These are phyloP conservation scores for Epichloe amarillans DNA, from an alignment of 2,329 filamentous ascomycete genomes.

Conservation along the genomic window DNA sequence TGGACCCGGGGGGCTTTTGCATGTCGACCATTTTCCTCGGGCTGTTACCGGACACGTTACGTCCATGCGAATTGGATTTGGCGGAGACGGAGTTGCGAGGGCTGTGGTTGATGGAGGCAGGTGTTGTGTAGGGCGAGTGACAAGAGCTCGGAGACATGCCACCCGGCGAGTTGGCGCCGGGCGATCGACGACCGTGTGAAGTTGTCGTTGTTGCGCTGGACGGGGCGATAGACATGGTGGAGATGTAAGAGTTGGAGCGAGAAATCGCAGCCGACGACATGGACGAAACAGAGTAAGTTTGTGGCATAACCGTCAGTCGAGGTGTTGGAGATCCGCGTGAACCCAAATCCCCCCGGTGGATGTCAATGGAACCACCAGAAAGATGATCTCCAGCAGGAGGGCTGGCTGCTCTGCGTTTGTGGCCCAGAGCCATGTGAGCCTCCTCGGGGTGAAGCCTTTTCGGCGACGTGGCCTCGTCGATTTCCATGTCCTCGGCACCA, in stretches of 20 bases:
- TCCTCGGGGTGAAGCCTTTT: slow-evolving; percentile 39
- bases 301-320: slow-evolving; percentile 32
- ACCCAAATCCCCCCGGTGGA: slow-evolving; percentile 36
- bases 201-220: slow-evolving; percentile 29
- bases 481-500: slow-evolving; percentile 31
- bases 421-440: slow-evolving; percentile 26
- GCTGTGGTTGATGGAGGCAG: slow-evolving; percentile 35
- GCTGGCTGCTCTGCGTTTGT: slow-evolving; percentile 43
- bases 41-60: slow-evolving; percentile 33
- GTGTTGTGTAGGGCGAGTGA: slow-evolving; percentile 35
- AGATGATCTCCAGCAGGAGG: slow-evolving; percentile 35
- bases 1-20: slow-evolving; percentile 32
- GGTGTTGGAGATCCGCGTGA: slow-evolving; percentile 40
- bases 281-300: slow-evolving; percentile 30
- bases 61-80: slow-evolving; percentile 28
- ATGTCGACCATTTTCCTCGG: slow-evolving; percentile 38
- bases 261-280: slow-evolving; percentile 25
- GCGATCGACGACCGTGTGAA: slow-evolving; percentile 33
- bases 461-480: slow-evolving; percentile 36
- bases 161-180: slow-evolving; percentile 31
- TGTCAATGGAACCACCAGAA: slow-evolving; percentile 19
- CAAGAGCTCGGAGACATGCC: slow-evolving; percentile 36
- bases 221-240: slow-evolving; percentile 29
- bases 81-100: slow-evolving; percentile 31
- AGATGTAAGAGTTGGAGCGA: slow-evolving; percentile 35